These are phyloP conservation scores for Rosa persica DNA, from an alignment of 306 rosid genomes.

Conservation along the genomic window DNA sequence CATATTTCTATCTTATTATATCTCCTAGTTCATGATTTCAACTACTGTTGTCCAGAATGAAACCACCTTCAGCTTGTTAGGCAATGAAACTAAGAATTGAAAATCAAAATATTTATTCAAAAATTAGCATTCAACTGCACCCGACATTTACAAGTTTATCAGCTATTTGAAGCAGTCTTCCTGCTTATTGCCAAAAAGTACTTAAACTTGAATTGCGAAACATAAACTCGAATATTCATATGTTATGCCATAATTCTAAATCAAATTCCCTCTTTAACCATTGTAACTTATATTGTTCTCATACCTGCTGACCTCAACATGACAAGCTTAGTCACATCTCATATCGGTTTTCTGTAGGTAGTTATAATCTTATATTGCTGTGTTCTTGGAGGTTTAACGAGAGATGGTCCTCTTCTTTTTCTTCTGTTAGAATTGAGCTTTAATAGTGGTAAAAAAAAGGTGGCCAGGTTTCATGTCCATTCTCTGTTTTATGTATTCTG, in stretches of 20 bases:
- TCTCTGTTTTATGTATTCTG: not conserved
- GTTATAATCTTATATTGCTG: not conserved
- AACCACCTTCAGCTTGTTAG: constrained; percentile 2
- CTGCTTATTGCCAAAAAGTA: not conserved
- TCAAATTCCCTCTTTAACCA: not conserved
- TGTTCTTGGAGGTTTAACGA: not conserved
- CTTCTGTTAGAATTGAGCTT: not conserved
- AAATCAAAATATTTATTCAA: too few relatives aligned
- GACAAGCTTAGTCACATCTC: not conserved
- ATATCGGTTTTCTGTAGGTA: too few relatives aligned
- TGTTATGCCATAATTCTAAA: not conserved
- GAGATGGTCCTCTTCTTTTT: not conserved
- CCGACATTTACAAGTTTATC: not conserved
- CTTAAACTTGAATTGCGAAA: not conserved
- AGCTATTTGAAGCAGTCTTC: not conserved
- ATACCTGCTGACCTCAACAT: not conserved
- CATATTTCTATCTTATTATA: not conserved
- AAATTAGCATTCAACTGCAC: too few relatives aligned
- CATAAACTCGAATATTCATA: not conserved
- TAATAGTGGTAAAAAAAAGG: not conserved
- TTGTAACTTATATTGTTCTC: not conserved
- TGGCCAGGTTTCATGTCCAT: not conserved
- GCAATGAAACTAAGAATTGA: not conserved
- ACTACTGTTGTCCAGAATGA: not conserved
- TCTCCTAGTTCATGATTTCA: not conserved